Percentiles rank a stretch among this genome's conserved stretches.
These are phyloP conservation scores for Sinapis alba DNA, from an alignment of 441 rosid genomes.

Conservation along the genomic window DNA sequence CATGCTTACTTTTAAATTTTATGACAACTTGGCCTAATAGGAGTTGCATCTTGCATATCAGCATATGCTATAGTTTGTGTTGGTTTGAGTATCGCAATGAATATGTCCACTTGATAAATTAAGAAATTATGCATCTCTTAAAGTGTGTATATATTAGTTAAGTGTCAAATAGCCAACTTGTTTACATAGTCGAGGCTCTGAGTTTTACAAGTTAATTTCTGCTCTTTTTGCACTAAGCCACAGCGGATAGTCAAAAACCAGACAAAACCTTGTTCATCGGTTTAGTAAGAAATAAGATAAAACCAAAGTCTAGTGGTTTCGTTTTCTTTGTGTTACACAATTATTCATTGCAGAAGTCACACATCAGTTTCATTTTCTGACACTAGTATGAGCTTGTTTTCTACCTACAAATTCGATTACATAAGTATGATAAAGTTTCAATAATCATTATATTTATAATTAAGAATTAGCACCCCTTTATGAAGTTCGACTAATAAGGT, in stretches of 20 bases:
- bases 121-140: slow-evolving; percentile 1
- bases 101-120: slow-evolving; percentile 26
- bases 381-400: slow-evolving; percentile 3
- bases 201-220: neutral
- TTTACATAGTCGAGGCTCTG: neutral
- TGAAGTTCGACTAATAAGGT: slow-evolving; percentile 5
- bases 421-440: neutral
- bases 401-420: neutral
- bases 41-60: slow-evolving; percentile 29
- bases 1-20: neutral
- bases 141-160: slow-evolving; percentile 10
- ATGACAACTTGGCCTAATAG: slow-evolving; percentile 8
- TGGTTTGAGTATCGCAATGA: slow-evolving; percentile 18
- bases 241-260: neutral
- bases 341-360: neutral
- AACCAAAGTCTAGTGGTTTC: neutral
- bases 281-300: neutral
- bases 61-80: slow-evolving; percentile 15
- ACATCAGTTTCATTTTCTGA: neutral
- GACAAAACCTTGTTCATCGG: slow-evolving; percentile 12
- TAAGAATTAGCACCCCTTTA: neutral
- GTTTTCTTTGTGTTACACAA: neutral
- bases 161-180: slow-evolving; percentile 27
- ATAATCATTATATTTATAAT: neutral
- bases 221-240: slow-evolving; percentile 11